phyloP scores from a whole-genome alignment of 345 rosid species.

The Rhodamnia rubescens region DNA sequence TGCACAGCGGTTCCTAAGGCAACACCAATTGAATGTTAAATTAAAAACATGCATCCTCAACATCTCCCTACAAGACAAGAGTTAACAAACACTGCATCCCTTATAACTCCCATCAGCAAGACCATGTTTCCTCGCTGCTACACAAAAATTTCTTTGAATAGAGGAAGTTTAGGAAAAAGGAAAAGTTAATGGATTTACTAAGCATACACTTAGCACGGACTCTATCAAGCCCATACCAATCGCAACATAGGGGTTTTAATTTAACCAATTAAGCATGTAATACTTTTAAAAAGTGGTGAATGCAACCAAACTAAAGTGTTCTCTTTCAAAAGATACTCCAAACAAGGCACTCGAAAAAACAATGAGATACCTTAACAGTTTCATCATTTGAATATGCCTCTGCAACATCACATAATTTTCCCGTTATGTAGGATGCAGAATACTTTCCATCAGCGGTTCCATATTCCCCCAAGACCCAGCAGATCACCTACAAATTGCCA shows the following conservation, averaged over 20 bases:
- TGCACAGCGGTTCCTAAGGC: neutral
- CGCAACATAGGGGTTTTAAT: neutral
- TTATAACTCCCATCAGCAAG: neutral
- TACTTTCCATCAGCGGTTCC: constrained; percentile 83
- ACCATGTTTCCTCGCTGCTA: neutral
- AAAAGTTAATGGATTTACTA: neutral
- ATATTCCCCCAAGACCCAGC: constrained; percentile 97
- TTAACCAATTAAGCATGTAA: neutral
- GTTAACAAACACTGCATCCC: neutral
- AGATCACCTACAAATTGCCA: constrained; percentile 56
- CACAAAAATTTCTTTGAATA: neutral
- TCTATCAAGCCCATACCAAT: neutral
- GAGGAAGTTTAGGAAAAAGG: neutral
- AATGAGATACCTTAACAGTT: constrained; percentile 66
- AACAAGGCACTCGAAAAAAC: neutral
- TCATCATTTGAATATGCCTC: constrained; percentile 95
- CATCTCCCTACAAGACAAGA: neutral
- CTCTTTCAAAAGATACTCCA: neutral
- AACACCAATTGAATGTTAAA: neutral
- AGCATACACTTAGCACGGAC: neutral
- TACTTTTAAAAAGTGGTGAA: neutral
- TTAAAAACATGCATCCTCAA: neutral
- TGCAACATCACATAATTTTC: constrained; percentile 91
- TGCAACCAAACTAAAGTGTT: neutral
- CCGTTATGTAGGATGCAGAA: constrained; percentile 72